Conservation (phyloP, 257 asterid genomes). For the Rauvolfia tetraphylla region DNA sequence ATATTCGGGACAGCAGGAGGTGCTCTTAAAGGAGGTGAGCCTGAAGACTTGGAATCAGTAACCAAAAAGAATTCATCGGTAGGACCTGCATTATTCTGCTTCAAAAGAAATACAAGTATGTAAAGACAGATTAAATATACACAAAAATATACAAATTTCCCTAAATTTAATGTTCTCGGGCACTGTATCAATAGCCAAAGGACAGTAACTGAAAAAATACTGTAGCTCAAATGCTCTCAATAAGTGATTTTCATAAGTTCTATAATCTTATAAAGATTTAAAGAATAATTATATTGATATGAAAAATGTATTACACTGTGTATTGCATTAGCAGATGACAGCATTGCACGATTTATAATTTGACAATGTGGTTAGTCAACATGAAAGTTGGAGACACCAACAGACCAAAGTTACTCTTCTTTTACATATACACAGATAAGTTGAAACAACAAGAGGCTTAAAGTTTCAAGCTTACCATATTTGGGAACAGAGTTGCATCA, state of each 20-base stretch:
- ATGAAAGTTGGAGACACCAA: background rate
- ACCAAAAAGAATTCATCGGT: constrained; percentile 81
- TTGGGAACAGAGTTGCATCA: constrained; percentile 74
- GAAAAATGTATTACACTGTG: background rate
- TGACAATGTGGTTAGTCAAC: background rate
- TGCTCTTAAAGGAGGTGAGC: constrained; percentile 84
- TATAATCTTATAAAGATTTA: background rate
- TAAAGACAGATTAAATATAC: background rate
- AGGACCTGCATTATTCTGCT: constrained; percentile 82
- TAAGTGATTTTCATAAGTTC: background rate
- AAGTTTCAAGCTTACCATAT: constrained; percentile 56
- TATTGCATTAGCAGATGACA: background rate
- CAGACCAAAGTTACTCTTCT: background rate
- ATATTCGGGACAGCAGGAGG: constrained; percentile 64
- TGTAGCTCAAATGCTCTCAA: background rate
- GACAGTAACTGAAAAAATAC: background rate
- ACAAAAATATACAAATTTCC: background rate
- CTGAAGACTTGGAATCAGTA: constrained; percentile 68
- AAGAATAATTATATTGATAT: background rate
- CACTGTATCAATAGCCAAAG: background rate
- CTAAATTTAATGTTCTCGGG: background rate
- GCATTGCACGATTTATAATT: background rate
- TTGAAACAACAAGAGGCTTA: background rate
- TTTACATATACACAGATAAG: background rate
- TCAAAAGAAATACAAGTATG: constrained; percentile 11